Evolutionary conservation across 345 rosid genomes (phyloP).

Genomic region (Heritiera fomes): DNA sequence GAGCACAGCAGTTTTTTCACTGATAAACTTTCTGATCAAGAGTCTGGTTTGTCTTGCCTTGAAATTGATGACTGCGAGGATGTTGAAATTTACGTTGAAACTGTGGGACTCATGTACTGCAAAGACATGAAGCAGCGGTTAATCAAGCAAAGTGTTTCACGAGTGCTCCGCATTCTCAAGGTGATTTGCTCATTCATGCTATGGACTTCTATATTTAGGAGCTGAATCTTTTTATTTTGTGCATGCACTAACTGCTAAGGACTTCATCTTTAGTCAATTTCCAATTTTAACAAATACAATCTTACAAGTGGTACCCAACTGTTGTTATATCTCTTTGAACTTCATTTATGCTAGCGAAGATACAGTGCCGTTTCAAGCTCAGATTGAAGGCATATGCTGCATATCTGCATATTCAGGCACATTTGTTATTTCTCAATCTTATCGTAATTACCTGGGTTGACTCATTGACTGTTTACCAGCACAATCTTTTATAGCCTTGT

Average conservation of each 20-base stretch:
- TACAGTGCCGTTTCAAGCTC: not conserved
- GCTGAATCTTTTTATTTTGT: conserved; percentile 10
- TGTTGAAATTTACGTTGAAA: conserved; percentile 88
- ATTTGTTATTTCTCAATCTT: not conserved
- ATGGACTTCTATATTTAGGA: conserved; percentile 1
- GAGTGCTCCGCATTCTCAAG: conserved; percentile 88
- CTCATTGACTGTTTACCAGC: not conserved
- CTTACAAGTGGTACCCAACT: not conserved
- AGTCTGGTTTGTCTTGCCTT: conserved; percentile 57
- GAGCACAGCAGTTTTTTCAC: conserved; percentile 77
- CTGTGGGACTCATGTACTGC: conserved; percentile 95
- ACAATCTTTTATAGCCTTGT: not conserved
- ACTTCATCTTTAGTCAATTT: too few species aligned
- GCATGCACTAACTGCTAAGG: not conserved
- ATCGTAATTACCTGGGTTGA: not conserved
- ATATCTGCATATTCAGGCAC: not conserved
- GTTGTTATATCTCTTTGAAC: not conserved
- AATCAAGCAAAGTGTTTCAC: conserved; percentile 82
- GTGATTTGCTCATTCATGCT: conserved; percentile 39
- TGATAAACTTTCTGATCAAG: conserved; percentile 60
- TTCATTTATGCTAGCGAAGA: not conserved
- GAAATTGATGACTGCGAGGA: conserved; percentile 88
- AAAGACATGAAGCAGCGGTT: conserved; percentile 93
- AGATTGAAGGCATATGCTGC: not conserved
- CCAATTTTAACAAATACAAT: not conserved